Evolutionary conservation across 192 early-diverging fungal species (phyloP), one percentile per base, ranked within the genome.

Genomic region (Linnemannia elongata): DNA sequence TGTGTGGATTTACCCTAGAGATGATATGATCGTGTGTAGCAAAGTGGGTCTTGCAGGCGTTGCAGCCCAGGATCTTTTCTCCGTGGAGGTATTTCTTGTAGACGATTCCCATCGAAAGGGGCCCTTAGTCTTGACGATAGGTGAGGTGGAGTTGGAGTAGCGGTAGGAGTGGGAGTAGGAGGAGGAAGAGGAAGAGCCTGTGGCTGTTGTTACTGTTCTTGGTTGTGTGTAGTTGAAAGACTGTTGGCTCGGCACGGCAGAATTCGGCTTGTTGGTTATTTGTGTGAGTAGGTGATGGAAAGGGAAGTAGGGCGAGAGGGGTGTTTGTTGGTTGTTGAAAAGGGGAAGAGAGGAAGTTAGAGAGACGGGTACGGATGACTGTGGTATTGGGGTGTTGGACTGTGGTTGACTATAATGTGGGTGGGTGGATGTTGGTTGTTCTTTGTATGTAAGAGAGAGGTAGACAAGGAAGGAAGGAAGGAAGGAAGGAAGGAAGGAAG

Each of bases 1-100:
- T 27, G 22, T 66, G 27, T 66, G 8, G 60, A 77, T 73, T 69
- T 86, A 93, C 92, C 85, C 89, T 93, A 35, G 90, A 92, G 30
- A 92, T 73, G 69, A 92, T 86, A 66, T 78, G 82, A 33, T 88
- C 88, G 47, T 63, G 76, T 57, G 92, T 91, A 33, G 92, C 83
- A 66, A 93, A 82, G 57, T 93, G 92, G 3, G 91, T 91, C 72
- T 88, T 82, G 77, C 92, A 93, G 22, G 81, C 74, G 52, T 80
- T 81, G 75, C 92, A 93, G 20, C 88, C 89, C 49, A 88, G 89
- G 60, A 93, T 81, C 70, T 82, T 85, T n/a, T 69, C 89, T n/a
- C 77, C 86, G 49, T 78, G 77, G 39, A 93, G 77, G 63, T 89
- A 93, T 8, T 74, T 83, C 47, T 85, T 83, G 78, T 93, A 93